Base-by-base conservation (phyloP, 225 moss, liverwort and hornwort genomes). In the Rhytidiadelphus loreus region DNA sequence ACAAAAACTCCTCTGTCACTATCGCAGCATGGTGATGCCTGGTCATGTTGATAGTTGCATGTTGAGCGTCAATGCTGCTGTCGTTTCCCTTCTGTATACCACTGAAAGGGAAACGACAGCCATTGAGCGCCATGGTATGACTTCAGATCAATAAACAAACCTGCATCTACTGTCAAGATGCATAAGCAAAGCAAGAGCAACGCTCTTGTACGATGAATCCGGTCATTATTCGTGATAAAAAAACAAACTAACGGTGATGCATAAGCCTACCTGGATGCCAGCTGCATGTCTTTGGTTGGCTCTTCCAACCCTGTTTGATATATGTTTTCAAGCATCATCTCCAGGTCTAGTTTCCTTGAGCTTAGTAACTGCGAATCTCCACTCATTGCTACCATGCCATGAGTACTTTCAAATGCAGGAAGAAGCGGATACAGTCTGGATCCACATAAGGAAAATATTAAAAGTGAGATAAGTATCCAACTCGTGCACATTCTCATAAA, bases 1-100 rank as follows among this genome's bases (percentile, higher is more conserved):
- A 97, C 79, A 98, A 74, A 84, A 94, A 98, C 13, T 94, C 96
- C 85, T 96, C 93, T 50, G 90, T 86, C 53, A 93, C 61, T 77
- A 92, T 87, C 18, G 92, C 88, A 75, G 76, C 26, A 66, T 92
- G 91, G 68, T n/a, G 83, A 83, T 85, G 55, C 83, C 73, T 87
- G 61, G 61, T 72, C 80, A 62, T 82, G 53, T 85, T 91, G 57
- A 83, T 71, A 85, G 69, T 48, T 85, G 82, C 50, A 79, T 78
- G 37, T 86, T 85, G 84, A 77, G 62, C 52, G 70, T 83, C 87
- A 57, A 75, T 62, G 48, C 84, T 85, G 64, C 63, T 80, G 37
- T 65, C 50, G 69, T 86, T 88, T 77, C 52, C 89, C 70, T 69
- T 71, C 63, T 83, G 66, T 59, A 85, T 75, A 84, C 33, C 90